These are phyloP conservation scores for Prunus mume DNA, from an alignment of 306 rosid species.

Conservation along the genomic window DNA sequence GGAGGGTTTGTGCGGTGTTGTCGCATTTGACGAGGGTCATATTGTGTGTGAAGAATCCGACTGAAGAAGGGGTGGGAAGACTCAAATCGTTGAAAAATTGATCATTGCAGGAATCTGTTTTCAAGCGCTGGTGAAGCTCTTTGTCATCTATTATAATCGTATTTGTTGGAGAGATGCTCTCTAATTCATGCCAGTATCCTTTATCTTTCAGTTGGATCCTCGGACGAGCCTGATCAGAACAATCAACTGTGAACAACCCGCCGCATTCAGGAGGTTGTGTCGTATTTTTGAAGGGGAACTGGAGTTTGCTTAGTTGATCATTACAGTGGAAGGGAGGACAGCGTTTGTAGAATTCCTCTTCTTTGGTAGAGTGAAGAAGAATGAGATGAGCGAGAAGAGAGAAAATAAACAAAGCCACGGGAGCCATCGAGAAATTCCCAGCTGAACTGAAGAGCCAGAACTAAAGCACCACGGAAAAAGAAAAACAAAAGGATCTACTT, in stretches of 20 bases:
- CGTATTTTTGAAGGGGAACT: neutral
- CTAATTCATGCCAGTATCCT: neutral
- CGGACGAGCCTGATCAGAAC: fast-evolving
- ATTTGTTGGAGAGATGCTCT: neutral
- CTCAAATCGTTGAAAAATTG: neutral
- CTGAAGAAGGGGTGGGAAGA: neutral
- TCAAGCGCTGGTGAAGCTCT: fast-evolving
- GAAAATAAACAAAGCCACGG: neutral
- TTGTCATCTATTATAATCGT: fast-evolving
- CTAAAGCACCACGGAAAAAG: neutral
- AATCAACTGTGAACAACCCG: neutral
- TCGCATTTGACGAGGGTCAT: neutral
- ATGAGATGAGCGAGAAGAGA: slow-evolving; percentile 15
- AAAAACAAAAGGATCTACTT: neutral
- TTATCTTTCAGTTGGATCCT: neutral
- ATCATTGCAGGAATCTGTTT: neutral
- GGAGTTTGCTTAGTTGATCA: fast-evolving
- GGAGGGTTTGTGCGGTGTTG: no score
- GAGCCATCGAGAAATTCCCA: slow-evolving; percentile 12
- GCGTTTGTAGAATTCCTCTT: neutral
- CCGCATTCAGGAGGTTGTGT: neutral
- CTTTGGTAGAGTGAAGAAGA: slow-evolving; percentile 1
- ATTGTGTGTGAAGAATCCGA: neutral
- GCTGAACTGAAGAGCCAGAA: neutral
- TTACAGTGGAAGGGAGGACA: neutral